phyloP scores from a whole-genome alignment of 352 stramenopile genomes.

The Phytophthora cactorum region DNA sequence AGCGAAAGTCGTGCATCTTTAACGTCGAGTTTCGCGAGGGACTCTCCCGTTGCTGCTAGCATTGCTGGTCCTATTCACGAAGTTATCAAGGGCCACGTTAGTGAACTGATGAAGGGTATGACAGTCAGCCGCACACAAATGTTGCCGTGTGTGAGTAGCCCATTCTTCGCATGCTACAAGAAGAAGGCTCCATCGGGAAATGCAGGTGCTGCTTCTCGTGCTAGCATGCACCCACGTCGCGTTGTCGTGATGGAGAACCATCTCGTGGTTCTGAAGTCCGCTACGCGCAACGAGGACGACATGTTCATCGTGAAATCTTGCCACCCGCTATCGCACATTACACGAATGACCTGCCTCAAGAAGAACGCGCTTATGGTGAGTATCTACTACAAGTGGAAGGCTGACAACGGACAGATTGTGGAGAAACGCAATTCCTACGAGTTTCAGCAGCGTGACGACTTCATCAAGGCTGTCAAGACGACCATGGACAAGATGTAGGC shows the following conservation, averaged over 20 bases:
- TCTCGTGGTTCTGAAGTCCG: constrained; percentile 77
- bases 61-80: constrained; percentile 44
- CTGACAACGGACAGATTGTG: constrained; percentile 38
- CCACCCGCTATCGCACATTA: constrained; percentile 73
- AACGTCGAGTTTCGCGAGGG: constrained; percentile 46
- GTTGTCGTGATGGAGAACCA: constrained; percentile 78
- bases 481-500: constrained; percentile 83
- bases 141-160: constrained; percentile 67
- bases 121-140: constrained; percentile 73
- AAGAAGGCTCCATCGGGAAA: constrained; percentile 58
- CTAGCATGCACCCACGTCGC: constrained; percentile 61
- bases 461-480: constrained; percentile 84
- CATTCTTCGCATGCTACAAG: constrained; percentile 89
- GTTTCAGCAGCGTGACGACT: constrained; percentile 86
- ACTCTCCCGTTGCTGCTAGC: constrained; percentile 39
- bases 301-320: constrained; percentile 81
- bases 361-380: constrained; percentile 90
- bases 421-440: constrained; percentile 84
- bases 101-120: constrained; percentile 69
- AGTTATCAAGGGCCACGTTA: constrained; percentile 59
- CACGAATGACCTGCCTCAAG: constrained; percentile 88
- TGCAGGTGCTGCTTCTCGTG: constrained; percentile 13
- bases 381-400: constrained; percentile 88
- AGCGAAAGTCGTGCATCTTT: constrained; percentile 50
- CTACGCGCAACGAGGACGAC: constrained; percentile 72